Evolutionary conservation across 2,329 filamentous ascomycete species (phyloP).

Genomic region (Diaporthe velutina): DNA sequence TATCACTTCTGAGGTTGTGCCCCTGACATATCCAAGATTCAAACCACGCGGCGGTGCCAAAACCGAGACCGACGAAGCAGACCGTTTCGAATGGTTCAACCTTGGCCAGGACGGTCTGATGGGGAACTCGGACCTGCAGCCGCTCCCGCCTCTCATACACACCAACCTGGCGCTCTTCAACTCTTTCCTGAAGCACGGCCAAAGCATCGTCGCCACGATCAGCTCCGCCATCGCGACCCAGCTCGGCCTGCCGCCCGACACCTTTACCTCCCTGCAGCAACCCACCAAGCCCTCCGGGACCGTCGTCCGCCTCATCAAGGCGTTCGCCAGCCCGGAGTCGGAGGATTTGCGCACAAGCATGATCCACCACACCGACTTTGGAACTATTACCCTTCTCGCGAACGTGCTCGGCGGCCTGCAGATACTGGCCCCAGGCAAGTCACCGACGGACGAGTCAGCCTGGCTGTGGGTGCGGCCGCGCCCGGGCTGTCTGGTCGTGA

Average conservation of each 20-base stretch:
- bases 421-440: constrained; percentile 45
- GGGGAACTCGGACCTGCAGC: constrained; percentile 41
- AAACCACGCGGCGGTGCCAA: constrained; percentile 40
- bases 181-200: constrained; percentile 39
- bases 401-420: constrained; percentile 53
- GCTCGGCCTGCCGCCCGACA: constrained; percentile 44
- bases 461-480: constrained; percentile 44
- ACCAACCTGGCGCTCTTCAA: constrained; percentile 30
- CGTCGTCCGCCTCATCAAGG: constrained; percentile 41
- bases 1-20: not conserved
- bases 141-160: constrained; percentile 37
- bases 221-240: constrained; percentile 44
- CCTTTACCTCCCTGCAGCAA: constrained; percentile 44
- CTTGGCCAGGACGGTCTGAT: constrained; percentile 49
- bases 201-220: constrained; percentile 41
- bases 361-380: constrained; percentile 52
- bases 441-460: constrained; percentile 34
- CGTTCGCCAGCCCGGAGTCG: constrained; percentile 38
- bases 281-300: constrained; percentile 46
- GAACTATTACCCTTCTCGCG: constrained; percentile 52
- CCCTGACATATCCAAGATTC: constrained; percentile 13
- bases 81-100: constrained; percentile 48
- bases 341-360: constrained; percentile 44
- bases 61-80: constrained; percentile 44
- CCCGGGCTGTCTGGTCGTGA: constrained; percentile 44